A percentile compares a stretch with the other conserved stretches of the same genome.
phyloP scores from a whole-genome alignment of 305 asterid genomes.

The Stenogyne calaminthoides region DNA sequence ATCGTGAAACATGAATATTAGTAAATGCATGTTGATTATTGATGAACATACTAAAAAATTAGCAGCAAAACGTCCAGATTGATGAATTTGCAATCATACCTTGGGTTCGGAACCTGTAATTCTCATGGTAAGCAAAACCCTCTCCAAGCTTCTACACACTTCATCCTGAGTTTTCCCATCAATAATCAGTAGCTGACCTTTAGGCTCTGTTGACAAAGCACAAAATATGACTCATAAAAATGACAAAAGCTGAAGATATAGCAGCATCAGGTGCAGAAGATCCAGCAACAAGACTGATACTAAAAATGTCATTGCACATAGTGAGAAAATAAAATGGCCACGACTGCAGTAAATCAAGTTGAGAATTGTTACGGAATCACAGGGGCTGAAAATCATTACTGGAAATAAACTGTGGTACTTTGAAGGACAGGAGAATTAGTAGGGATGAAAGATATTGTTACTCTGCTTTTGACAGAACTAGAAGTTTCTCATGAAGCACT shows the following conservation, averaged over 20 bases:
- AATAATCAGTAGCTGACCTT: constrained; percentile 94
- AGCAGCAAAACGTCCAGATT: constrained; percentile 30
- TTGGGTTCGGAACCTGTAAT: constrained; percentile 85
- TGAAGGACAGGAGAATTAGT: not conserved
- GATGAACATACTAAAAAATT: constrained; percentile 21
- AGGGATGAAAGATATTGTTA: constrained; percentile 1
- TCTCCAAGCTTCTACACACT: constrained; percentile 84
- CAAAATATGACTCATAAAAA: constrained; percentile 18
- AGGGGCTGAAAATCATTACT: too few species aligned
- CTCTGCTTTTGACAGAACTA: constrained; percentile 3
- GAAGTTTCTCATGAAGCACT: not conserved
- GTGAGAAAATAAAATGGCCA: not conserved
- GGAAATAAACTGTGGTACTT: not conserved
- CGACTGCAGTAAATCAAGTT: not conserved
- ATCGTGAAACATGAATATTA: constrained; percentile 12
- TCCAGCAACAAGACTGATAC: constrained; percentile 1
- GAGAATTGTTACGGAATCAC: constrained; percentile 2
- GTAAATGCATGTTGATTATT: not conserved
- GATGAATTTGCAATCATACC: constrained; percentile 44
- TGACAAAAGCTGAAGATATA: constrained; percentile 12
- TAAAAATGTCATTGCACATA: constrained; percentile 7
- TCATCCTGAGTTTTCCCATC: constrained; percentile 95
- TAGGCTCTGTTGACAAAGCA: constrained; percentile 72
- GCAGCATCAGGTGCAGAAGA: constrained; percentile 9
- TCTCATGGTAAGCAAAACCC: constrained; percentile 93